Base-by-base conservation (phyloP, 2,329 filamentous ascomycete species). In the Cladosporium austrohemisphaericum region DNA sequence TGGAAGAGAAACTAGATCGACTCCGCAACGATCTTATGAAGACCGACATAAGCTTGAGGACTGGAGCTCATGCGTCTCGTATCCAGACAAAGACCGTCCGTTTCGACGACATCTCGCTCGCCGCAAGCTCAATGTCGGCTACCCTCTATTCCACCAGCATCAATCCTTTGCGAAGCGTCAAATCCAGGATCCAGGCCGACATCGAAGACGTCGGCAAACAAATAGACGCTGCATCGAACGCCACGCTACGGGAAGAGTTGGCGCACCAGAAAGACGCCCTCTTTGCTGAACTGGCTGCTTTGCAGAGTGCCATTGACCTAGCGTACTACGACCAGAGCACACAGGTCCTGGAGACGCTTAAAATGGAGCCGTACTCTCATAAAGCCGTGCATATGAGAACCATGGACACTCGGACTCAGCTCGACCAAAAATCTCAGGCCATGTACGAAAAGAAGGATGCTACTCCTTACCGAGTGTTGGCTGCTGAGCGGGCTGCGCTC, bases 181-280 rank as follows among this genome's bases (percentile, higher is more conserved):
- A 11, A 10, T 8, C 31, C 10, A 11, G 3, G 3, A 35, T 14
- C 10, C 19, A 16, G 19, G 4, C 5, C n/a, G 41, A 45, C 14
- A 45, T 45, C 13, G 20, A 45, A 6, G 22, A 16, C 2, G 8
- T 23, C 5, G 22, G 25, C 22, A 5, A 1, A 9, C 33, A 38
- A 25, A 47, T 47, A 6, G 6, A 31, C 4, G 16, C 16, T n/a
- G 44, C 33, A 8, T 37, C 23, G 3, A 31, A 38, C 11, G 33
- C 23, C 18, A 47, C 44, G 13, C 26, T 37, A 13, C 44, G 25
- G 11, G 32, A 37, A 14, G 44, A 47, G 20, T 22, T 47, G 13
- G 5, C 6, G 8, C 8, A n/a, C 16, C 23, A 47, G 23, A 47
- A 16, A 28, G 19, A 29, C 7, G 32, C 33, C 13, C 13, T 38